phyloP scores from a whole-genome alignment of 73 alveolate species.

The Paramecium sexaurelia region DNA sequence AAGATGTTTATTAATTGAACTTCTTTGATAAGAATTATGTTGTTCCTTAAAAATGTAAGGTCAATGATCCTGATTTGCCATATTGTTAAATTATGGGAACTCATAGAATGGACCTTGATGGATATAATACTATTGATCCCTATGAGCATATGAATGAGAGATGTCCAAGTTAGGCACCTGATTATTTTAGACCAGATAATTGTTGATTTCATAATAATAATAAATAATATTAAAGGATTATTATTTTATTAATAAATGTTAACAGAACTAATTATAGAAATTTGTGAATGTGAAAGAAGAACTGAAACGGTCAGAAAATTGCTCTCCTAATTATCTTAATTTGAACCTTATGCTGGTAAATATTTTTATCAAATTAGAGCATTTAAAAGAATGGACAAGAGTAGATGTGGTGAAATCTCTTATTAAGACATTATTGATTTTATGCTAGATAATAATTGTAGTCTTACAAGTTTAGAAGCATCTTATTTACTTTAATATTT shows the following conservation, averaged over 20 bases:
- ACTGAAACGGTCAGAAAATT: constrained; percentile 10
- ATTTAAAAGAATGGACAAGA: constrained; percentile 48
- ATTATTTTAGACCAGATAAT: constrained; percentile 85
- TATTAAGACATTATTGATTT: constrained; percentile 34
- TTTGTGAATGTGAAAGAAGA: constrained; percentile 53
- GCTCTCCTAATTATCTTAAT: neutral
- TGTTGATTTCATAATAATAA: constrained; percentile 74
- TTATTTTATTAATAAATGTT: constrained; percentile 40
- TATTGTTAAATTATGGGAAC: constrained; percentile 93
- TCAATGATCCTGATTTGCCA: constrained; percentile 87
- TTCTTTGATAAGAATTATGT: constrained; percentile 76
- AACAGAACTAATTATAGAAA: constrained; percentile 62
- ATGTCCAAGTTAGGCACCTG: constrained; percentile 91
- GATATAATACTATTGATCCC: constrained; percentile 83
- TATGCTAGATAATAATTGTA: constrained; percentile 32
- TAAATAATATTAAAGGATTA: neutral
- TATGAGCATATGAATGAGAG: constrained; percentile 92
- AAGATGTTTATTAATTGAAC: constrained; percentile 80
- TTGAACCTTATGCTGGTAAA: constrained; percentile 64
- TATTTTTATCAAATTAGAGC: neutral
- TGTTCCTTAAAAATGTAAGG: constrained; percentile 80
- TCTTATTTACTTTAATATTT: constrained; percentile 35
- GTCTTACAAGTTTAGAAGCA: constrained; percentile 41
- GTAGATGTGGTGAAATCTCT: constrained; percentile 56
- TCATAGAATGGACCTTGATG: constrained; percentile 80